Evolutionary conservation across 2,329 filamentous ascomycete species (phyloP).

Genomic region (Onygena corvina): DNA sequence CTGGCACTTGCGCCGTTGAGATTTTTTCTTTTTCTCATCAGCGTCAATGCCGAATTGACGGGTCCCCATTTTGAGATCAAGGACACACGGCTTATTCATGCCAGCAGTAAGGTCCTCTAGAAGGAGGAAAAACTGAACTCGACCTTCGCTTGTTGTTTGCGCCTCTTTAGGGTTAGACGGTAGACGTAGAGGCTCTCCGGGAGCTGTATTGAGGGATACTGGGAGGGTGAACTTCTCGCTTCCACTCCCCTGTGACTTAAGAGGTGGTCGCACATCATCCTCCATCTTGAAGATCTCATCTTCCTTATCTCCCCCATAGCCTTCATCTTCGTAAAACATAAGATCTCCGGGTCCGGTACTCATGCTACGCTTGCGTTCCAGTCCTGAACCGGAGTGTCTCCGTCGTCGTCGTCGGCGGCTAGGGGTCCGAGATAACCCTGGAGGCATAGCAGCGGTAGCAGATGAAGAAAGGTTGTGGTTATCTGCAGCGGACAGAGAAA

Average conservation of each 20-base stretch:
- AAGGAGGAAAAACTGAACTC: constrained; percentile 84
- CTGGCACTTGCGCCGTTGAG: constrained; percentile 84
- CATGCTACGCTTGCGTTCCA: constrained; percentile 65
- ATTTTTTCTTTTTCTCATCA: constrained; percentile 78
- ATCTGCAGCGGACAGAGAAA: background rate
- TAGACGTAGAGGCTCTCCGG: constrained; percentile 23
- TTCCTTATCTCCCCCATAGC: constrained; percentile 67
- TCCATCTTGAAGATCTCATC: constrained; percentile 61
- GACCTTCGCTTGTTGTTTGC: constrained; percentile 40
- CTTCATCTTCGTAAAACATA: constrained; percentile 84
- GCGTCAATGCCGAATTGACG: constrained; percentile 93
- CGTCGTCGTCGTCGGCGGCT: constrained; percentile 37
- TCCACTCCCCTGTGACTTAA: background rate
- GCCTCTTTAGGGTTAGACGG: constrained; percentile 69
- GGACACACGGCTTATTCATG: constrained; percentile 92
- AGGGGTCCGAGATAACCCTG: constrained; percentile 15
- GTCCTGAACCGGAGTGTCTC: constrained; percentile 75
- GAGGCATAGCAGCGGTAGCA: constrained; percentile 26
- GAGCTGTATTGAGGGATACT: constrained; percentile 14
- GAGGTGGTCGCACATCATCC: constrained; percentile 28
- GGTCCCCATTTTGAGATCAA: constrained; percentile 98
- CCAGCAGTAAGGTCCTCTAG: constrained; percentile 90
- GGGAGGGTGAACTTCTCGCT: constrained; percentile 11
- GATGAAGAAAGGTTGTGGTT: constrained; percentile 12
- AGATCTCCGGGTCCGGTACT: constrained; percentile 59